Evolutionary conservation across 2,329 filamentous ascomycete genomes (phyloP).

Genomic region (Curvularia eragrostidis): DNA sequence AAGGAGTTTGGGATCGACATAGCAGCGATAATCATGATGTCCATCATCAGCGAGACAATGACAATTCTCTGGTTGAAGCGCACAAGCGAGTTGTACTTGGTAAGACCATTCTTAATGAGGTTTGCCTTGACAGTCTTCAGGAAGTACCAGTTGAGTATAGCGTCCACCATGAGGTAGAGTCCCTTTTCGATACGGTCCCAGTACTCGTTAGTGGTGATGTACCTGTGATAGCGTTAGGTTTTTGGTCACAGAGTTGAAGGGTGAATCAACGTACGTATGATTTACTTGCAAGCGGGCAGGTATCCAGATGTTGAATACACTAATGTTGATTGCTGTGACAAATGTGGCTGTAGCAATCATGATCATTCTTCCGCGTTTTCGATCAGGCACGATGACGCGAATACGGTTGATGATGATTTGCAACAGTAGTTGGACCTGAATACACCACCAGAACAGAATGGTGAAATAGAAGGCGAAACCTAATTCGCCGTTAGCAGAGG

Average conservation of each 20-base stretch:
- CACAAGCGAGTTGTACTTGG: constrained; percentile 60
- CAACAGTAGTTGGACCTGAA: constrained; percentile 48
- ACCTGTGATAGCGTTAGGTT: constrained; percentile 22
- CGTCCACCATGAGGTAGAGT: constrained; percentile 49
- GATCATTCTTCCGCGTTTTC: constrained; percentile 38
- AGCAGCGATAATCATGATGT: constrained; percentile 56
- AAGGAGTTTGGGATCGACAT: constrained; percentile 57
- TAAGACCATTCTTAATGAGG: constrained; percentile 57
- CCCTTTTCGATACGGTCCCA: constrained; percentile 51
- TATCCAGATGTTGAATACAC: constrained; percentile 51
- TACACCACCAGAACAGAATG: constrained; percentile 49
- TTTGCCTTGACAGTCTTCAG: constrained; percentile 55
- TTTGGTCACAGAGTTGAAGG: not conserved
- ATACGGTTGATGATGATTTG: constrained; percentile 54
- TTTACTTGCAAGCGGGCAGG: constrained; percentile 48
- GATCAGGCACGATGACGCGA: constrained; percentile 46
- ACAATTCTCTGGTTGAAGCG: constrained; percentile 61
- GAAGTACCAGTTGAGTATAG: constrained; percentile 50
- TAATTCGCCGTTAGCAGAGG: constrained; percentile 15
- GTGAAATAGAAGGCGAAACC: constrained; percentile 47
- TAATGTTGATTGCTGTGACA: constrained; percentile 49
- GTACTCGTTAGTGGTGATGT: constrained; percentile 46
- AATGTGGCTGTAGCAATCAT: constrained; percentile 48
- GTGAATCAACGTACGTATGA: constrained; percentile 21
- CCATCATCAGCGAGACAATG: constrained; percentile 59